Base-by-base conservation (phyloP, 208 protist genomes). In the Trypanosomatidae sp. region DNA sequence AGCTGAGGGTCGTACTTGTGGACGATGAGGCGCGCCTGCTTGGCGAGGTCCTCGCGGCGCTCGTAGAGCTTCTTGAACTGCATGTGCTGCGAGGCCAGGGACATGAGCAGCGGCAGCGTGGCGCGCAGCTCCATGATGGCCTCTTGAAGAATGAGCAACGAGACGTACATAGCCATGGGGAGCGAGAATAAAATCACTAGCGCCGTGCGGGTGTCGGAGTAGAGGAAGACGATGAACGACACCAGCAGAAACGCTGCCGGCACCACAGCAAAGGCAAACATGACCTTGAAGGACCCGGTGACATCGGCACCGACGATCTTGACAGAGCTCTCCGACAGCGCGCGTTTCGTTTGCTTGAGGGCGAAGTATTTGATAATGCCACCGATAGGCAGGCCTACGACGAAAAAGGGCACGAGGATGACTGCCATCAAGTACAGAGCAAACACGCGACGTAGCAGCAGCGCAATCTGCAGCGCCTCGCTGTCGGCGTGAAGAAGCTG, bases 271-370 rank as follows among this genome's bases (percentile, higher is more conserved):
- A 96, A 93, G 44, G 81, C 86, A 17, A 90, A 78, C 56, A 92
- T 72, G 15, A 97, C 64, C 81, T 97, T 97, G 80, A 90, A 96
- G 36, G 92, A 96, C 28, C 94, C 94, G 70, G 91, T 91, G 28
- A 98, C 96, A 71, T 98, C 96, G 0, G 82, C 83, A 28, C 91
- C 96, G 12, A 90, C 84, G 47, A 98, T 85, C 81, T 98, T 98
- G 22, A 98, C 94, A 9, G 68, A 90, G 69, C 92, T 97, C 67
- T 77, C 83, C 28, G 73, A 83, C 28, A 96, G 83, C 30, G 95
- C 95, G 71, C 87, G 87, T 60, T 76, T 79, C n/a, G 85, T 81
- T 19, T 83, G 76, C 49, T 93, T 88, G 41, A 82, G 73, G 19
- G 85, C 68, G 52, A 88, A 66, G 59, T 83, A 89, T 53, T 86